Evolutionary conservation across 2,329 filamentous ascomycete species (phyloP).

Genomic region (Alternaria sp.): DNA sequence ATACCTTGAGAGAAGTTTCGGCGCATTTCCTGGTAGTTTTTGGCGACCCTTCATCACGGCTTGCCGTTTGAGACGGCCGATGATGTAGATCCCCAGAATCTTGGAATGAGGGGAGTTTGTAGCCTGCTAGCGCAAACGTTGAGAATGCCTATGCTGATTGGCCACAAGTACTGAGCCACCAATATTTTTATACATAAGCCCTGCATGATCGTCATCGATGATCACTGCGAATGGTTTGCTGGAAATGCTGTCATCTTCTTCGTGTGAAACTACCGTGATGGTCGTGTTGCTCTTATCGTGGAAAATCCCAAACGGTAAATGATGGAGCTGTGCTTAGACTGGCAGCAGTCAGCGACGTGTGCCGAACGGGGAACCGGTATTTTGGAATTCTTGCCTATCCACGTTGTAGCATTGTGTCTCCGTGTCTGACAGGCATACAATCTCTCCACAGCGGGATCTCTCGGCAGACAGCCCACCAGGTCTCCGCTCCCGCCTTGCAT

Average conservation of each 20-base stretch:
- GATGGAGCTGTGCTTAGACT: constrained; percentile 1
- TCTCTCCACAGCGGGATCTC: constrained; percentile 34
- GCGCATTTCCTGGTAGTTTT: constrained; percentile 7
- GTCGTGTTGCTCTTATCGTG: constrained; percentile 25
- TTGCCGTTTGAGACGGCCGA: constrained; percentile 21
- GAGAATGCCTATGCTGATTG: constrained; percentile 24
- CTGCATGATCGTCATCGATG: constrained; percentile 44
- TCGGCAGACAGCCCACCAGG: constrained; percentile 18
- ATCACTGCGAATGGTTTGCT: constrained; percentile 29
- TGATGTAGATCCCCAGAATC: constrained; percentile 19
- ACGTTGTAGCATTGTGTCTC: constrained; percentile 9
- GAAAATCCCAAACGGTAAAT: constrained; percentile 18
- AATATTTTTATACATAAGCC: constrained; percentile 50
- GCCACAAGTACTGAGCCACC: constrained; percentile 44
- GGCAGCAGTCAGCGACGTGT: constrained; percentile 13
- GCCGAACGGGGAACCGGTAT: constrained; percentile 23
- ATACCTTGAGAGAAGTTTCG: background rate
- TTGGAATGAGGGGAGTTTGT: constrained; percentile 5
- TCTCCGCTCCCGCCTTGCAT: constrained; percentile 22
- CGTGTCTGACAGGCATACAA: constrained; percentile 17
- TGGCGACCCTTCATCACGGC: constrained; percentile 1
- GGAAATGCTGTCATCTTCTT: constrained; percentile 36
- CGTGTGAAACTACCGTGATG: constrained; percentile 20
- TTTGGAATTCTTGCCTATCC: background rate
- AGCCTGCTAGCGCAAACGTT: constrained; percentile 16